Evolutionary conservation across 129 eudicot species (phyloP), one percentile per base, ranked within the genome.

Genomic region (Logfia minima): DNA sequence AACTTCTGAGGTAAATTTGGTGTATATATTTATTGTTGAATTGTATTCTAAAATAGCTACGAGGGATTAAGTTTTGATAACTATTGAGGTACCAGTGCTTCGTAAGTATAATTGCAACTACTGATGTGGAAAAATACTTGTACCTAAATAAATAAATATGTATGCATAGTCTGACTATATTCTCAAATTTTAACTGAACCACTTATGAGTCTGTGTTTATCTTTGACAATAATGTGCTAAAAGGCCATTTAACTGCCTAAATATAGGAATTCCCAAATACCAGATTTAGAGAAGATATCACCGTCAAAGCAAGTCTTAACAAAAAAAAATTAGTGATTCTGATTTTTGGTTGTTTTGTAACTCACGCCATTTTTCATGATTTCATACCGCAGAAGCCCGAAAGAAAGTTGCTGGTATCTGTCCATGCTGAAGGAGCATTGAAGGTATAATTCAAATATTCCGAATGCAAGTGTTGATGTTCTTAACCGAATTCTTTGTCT

Each of bases 341-440:
- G 19, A 32, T 72, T 72, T 31, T 63, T 51, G 45, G 72, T 73
- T 84, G 55, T 2, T 82, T 0, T 32, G 6, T 56, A 68, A 48
- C 66, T 53, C 59, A 8, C 28, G 6, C 71, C 32, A 75, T 51
- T 41, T 41, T 41, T 61, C 43, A 65, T 62, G 16, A 71, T 81
- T 62, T 41, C 39, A 26, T 76, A 81, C 84, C 16, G 23, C 92
- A 92, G 97, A 95, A 92, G 77, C 91, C 91, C 74, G 94, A 92
- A 84, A 89, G 97, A 83, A 95, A 85, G 71, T 82, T 95, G 87
- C 71, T 89, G 7, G 66, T 92, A 61, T 89, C 96, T 77, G 94
- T 95, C 69, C 99, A 88, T 83, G 93, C 99, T 75, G 99, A 91
- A 90, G 97, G 99, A 68, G 97, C 96, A 67, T 77, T 88, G 75